Evolutionary conservation across 495 filamentous ascomycete genomes (phyloP), one percentile per base, ranked within the genome.

Genomic region (Penicillium crystallinum): DNA sequence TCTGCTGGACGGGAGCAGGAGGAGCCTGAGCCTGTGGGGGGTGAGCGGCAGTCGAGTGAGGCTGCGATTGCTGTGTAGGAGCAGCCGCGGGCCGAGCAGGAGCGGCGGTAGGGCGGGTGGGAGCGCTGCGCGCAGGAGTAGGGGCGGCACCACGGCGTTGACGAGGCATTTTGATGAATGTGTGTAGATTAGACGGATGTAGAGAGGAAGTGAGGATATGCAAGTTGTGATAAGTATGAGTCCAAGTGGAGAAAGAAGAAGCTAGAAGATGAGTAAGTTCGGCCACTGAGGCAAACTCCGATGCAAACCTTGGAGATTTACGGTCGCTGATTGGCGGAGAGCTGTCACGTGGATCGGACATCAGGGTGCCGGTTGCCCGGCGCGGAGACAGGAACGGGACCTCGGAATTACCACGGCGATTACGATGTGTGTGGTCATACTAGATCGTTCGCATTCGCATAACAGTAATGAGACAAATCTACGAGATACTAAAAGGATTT

Each of bases 31-130:
- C 27, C 15, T 74, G 61, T 40, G 72, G 70, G 30, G 77, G 74
- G 21, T 80, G 76, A 38, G 87, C 86, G 52, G 86, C 83, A 30
- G 88, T 89, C 77, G 86, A 64, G 77, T 79, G 79, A 75, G 70
- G 69, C 50, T 67, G 62, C 54, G 66, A 66, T 51, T 73, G 70
- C 56, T 57, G 59, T 15, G 63, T 66, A 41, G 83, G 75, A 52
- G 81, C 70, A 48, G 81, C 73, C 53, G 83, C 75, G 25, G 84
- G 77, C 52, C 78, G 68, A 54, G 78, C 71, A 49, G 85, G 74
- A 57, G 86, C 81, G 38, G 80, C 77, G 40, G 84, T 80, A 64
- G 88, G 87, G 57, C 88, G 82, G 54, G 82, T 70, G 50, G 83
- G 80, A 62, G 82, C 82, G 66, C 83, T 78, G 51, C 77, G 73